Evolutionary conservation across 78 protist genomes (phyloP), one percentile per base, ranked within the genome.

Genomic region (Polysphondylium violaceum): DNA sequence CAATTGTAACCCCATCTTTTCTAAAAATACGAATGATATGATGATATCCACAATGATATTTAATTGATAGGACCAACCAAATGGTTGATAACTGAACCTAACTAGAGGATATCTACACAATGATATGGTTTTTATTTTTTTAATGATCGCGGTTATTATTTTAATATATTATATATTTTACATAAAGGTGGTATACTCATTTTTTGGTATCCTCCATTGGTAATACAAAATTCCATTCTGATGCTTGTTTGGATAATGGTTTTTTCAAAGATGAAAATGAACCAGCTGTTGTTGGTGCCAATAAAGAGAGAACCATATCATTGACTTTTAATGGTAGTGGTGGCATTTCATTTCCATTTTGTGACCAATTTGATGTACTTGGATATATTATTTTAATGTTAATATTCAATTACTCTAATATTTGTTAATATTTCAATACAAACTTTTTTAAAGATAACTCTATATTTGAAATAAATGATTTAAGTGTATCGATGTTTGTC

Each of bases 321-420:
- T 69, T 83, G 21, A 83, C 79, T 69, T 83, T 83, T 3, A 83
- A 43, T 23, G 91, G 91, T 21, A 83, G 40, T 41, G 91, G 91
- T 58, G 91, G 91, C 91, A 83, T 83, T 41, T 69, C 73, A 29
- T 41, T 5, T 19, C 79, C 41, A 56, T 65, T 71, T 55, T 60
- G 3, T 33, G 5, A 61, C 17, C 36, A 23, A 11, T 61, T 12
- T 61, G 1, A 19, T 50, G 17, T 50, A 50, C 11, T 47, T 47
- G 53, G 53, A 47, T 47, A 47, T 58, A 73, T 73, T 14, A 58
- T 73, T 2, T 59, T 41, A 29, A 38, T 64, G 19, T 25, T 25
- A 2, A 8, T 9, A 67, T 35, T 16, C 4, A 50, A 44, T 29
- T 19, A 5, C 41, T 11, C 11, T 44, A 47, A 43, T 31, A 47